Base-by-base conservation (phyloP, 805 yeast genomes). In the Saturnispora saitoi region DNA sequence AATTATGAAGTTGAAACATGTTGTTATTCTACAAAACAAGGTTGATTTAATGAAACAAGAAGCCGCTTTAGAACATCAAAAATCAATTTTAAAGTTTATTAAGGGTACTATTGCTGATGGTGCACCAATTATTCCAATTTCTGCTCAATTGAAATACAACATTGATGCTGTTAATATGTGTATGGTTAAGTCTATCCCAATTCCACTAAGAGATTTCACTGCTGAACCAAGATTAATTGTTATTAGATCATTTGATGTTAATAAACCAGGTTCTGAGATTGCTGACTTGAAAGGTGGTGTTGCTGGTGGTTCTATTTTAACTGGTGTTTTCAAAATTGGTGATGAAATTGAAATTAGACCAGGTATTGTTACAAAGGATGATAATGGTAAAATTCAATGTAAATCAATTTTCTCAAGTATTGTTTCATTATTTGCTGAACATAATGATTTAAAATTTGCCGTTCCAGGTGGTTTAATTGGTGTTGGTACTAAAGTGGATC, bases 401-500 rank as follows among this genome's bases (percentile, higher is more conserved):
- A 86, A 84, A 68, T 97, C 98, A 42, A 91, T 93, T 63, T 87
- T 85, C 73, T 89, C 97, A 49, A 83, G 88, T 62, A 88, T 93
- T 64, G 93, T 88, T 46, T 86, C 98, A 12, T 75, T 93, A 58
- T 91, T 90, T 66, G 98, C 99, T 51, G 99, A 93, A 71, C 90
- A 93, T 71, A 95, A 93, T 63, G 96, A 90, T 68, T 80, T 93
- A 70, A 93, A 93, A 69, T 93, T 91, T 63, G 99, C 99, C 51
- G 99, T 93, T 61, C 99, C 99, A 42, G 99, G 99, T 82, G 99
- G 99, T 55, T 79, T 93, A 66, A 95, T 93, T 62, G 99, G 99
- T 80, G 97, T 93, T 50, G 99, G 99, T 73, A 93, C 99, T 45
- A 88, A 87, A 71, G 95, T 93, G 57, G 99, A 93, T 70, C 99